Conservation (phyloP, 192 early-diverging fungal genomes). For the Kappamyces sp. region DNA sequence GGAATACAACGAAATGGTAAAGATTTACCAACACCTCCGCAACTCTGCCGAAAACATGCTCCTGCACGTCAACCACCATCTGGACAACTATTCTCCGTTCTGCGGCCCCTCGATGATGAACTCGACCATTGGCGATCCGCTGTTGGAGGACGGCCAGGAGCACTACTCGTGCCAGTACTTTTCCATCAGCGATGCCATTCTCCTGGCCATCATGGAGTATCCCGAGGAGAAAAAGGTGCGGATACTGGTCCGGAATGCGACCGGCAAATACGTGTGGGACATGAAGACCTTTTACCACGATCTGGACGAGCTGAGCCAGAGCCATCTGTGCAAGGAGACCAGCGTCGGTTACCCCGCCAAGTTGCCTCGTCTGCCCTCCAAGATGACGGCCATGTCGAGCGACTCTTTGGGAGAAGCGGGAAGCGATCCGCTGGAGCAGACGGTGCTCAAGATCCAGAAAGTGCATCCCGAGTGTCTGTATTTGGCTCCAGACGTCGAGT, state of each 20-base stretch:
- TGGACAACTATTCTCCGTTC: constrained; percentile 59
- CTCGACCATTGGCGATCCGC: constrained; percentile 37
- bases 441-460: too few species aligned
- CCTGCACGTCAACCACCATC: constrained; percentile 64
- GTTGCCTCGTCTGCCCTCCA: too few species aligned
- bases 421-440: too few species aligned
- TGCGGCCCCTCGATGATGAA: constrained; percentile 54
- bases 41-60: constrained; percentile 66
- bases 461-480: too few species aligned
- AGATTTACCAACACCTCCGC: constrained; percentile 21
- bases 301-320: constrained; percentile 32
- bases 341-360: too few species aligned
- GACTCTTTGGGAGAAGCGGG: too few species aligned
- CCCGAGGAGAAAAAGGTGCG: constrained; percentile 46
- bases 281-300: constrained; percentile 61
- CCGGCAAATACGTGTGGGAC: constrained; percentile 81
- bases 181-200: constrained; percentile 62
- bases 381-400: too few species aligned
- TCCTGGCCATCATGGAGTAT: constrained; percentile 68
- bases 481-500: too few species aligned
- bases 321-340: neutral
- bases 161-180: constrained; percentile 59
- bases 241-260: constrained; percentile 66
- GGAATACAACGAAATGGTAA: constrained; percentile 5
- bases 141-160: constrained; percentile 27